A percentile compares a stretch with the other conserved stretches of the same genome.
Conservation (phyloP, 139 green algal genomes). For the Gonium pectorale region DNA sequence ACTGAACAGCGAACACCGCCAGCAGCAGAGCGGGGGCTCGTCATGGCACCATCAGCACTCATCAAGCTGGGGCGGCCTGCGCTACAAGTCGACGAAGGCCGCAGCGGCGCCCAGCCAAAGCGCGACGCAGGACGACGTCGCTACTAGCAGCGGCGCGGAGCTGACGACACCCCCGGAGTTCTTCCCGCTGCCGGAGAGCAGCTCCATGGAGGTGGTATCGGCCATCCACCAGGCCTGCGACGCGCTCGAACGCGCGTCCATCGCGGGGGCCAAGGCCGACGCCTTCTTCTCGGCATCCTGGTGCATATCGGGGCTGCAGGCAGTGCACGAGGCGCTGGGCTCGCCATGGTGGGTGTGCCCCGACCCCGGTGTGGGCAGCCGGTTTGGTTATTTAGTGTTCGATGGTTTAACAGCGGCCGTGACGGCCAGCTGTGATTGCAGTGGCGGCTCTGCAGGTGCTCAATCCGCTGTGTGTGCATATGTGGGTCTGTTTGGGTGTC, state of each 20-base stretch:
- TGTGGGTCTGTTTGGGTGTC: too few species aligned
- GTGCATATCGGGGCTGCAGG: conserved; percentile 71
- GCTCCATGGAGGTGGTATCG: background rate
- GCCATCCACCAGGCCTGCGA: conserved; percentile 52
- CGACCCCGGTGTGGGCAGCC: background rate
- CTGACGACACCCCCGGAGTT: conserved; percentile 8
- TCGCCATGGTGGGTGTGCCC: conserved; percentile 69
- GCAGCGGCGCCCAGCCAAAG: background rate
- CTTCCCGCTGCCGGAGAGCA: conserved; percentile 18
- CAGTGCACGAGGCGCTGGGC: conserved; percentile 61
- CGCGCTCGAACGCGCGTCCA: conserved; percentile 56
- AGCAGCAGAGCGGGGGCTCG: background rate
- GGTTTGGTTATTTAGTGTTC: too few species aligned
- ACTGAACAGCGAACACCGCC: background rate
- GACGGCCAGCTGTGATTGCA: too few species aligned
- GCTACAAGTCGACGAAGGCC: conserved; percentile 1
- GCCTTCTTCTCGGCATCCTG: conserved; percentile 61
- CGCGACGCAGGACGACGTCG: background rate
- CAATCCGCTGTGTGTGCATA: too few species aligned
- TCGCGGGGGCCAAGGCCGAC: conserved; percentile 59
- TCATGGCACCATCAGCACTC: background rate
- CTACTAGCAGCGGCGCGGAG: background rate
- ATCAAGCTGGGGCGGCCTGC: background rate
- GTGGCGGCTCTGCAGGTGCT: too few species aligned
- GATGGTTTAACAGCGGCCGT: too few species aligned